Percentiles rank a stretch among this genome's conserved stretches.
These are phyloP conservation scores for Monosporascus sp. DNA, from an alignment of 2,329 filamentous ascomycete genomes.

Conservation along the genomic window DNA sequence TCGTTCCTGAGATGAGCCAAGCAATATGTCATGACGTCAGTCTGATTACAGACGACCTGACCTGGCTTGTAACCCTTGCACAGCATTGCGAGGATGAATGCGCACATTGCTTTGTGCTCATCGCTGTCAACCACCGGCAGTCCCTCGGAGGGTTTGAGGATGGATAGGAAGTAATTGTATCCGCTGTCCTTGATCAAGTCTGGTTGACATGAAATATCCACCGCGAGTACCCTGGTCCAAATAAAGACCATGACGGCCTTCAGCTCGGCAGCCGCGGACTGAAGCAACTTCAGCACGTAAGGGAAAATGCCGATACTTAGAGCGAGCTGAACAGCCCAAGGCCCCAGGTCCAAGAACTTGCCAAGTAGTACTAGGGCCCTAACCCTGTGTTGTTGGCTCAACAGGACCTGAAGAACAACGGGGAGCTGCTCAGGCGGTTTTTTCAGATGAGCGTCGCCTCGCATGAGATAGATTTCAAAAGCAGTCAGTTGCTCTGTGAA, in stretches of 20 bases:
- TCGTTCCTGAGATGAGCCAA: slow-evolving; percentile 77
- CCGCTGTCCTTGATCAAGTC: slow-evolving; percentile 96
- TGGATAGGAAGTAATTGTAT: slow-evolving; percentile 93
- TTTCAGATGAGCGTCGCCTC: slow-evolving; percentile 74
- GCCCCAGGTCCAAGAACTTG: slow-evolving; percentile 89
- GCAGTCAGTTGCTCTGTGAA: slow-evolving; percentile 96
- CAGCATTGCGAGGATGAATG: slow-evolving; percentile 94
- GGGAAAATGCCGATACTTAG: slow-evolving; percentile 98
- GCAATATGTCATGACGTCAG: slow-evolving; percentile 86
- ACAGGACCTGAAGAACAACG: slow-evolving; percentile 89
- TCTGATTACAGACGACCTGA: slow-evolving; percentile 84
- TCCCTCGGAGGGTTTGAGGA: slow-evolving; percentile 77
- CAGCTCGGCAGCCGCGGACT: slow-evolving; percentile 89
- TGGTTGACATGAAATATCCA: slow-evolving; percentile 88
- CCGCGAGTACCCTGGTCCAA: slow-evolving; percentile 92
- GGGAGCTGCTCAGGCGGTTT: slow-evolving; percentile 91
- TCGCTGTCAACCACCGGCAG: slow-evolving; percentile 84
- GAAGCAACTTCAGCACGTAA: slow-evolving; percentile 93
- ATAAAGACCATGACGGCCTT: slow-evolving; percentile 99
- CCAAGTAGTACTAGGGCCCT: slow-evolving; percentile 87
- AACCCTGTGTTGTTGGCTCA: slow-evolving; percentile 92
- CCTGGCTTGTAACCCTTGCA: slow-evolving; percentile 93
- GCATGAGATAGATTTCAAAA: slow-evolving; percentile 89
- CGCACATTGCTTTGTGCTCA: slow-evolving; percentile 98
- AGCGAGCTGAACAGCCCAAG: slow-evolving; percentile 97